Conservation (phyloP, 2,329 filamentous ascomycete species). For the Talaromyces sp. region DNA sequence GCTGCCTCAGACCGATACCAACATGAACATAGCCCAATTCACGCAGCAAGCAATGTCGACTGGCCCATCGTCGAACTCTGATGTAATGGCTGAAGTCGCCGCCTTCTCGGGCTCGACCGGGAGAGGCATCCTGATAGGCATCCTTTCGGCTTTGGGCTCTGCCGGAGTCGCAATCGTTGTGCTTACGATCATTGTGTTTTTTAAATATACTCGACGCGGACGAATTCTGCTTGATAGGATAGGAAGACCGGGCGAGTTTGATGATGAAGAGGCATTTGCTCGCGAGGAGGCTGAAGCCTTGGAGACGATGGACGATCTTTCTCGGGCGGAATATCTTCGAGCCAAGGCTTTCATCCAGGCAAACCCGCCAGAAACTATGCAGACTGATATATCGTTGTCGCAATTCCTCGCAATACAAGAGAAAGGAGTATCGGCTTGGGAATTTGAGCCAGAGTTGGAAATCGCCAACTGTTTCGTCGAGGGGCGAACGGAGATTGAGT, state of each 20-base stretch:
- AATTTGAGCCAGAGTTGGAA: slow-evolving; percentile 98
- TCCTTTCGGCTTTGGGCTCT: slow-evolving; percentile 90
- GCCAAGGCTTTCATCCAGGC: slow-evolving; percentile 94
- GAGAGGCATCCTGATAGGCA: slow-evolving; percentile 86
- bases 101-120: slow-evolving; percentile 55
- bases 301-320: slow-evolving; percentile 91
- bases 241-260: slow-evolving; percentile 89
- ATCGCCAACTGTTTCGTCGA: slow-evolving; percentile 99
- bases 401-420: slow-evolving; percentile 98
- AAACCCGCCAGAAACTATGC: slow-evolving; percentile 90
- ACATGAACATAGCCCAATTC: neutral
- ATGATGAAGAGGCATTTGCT: slow-evolving; percentile 92
- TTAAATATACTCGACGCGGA: slow-evolving; percentile 82
- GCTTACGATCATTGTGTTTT: slow-evolving; percentile 83
- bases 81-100: slow-evolving; percentile 14
- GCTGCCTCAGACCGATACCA: neutral
- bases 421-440: slow-evolving; percentile 99
- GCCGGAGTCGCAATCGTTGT: slow-evolving; percentile 78
- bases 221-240: slow-evolving; percentile 92
- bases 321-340: slow-evolving; percentile 83
- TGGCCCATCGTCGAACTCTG: neutral
- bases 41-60: neutral
- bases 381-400: slow-evolving; percentile 95
- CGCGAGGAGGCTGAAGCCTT: slow-evolving; percentile 93
- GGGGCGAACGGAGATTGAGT: slow-evolving; percentile 93